Percentiles rank a stretch among this genome's conserved stretches.
Evolutionary conservation across 345 rosid species (phyloP).

Genomic region (Lumnitzera racemosa): DNA sequence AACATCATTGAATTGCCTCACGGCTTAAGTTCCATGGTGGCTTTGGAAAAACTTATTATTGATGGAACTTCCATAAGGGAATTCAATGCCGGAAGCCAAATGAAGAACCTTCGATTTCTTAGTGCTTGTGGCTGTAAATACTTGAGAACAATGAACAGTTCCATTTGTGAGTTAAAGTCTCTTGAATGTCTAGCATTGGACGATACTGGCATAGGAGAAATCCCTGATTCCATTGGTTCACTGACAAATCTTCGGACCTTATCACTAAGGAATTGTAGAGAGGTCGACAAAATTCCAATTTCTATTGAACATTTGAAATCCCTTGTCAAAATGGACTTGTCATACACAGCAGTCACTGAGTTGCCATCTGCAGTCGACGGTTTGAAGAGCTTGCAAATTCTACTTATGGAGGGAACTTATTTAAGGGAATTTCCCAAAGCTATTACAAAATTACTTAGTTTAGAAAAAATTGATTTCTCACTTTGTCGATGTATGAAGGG

Average conservation of each 20-base stretch:
- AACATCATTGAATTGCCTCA: conserved; percentile 1
- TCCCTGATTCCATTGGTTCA: neutral
- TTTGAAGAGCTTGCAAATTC: neutral
- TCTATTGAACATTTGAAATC: neutral
- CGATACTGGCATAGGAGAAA: neutral
- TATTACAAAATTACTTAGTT: neutral
- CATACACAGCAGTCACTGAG: neutral
- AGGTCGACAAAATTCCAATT: neutral
- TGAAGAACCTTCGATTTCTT: conserved; percentile 1
- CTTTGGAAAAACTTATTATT: conserved; percentile 5
- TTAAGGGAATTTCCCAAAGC: accelerated
- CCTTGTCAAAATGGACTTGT: neutral
- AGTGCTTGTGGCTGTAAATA: conserved; percentile 4
- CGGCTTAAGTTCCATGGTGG: neutral
- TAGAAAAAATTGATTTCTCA: neutral
- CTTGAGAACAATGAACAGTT: neutral
- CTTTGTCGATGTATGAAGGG: neutral
- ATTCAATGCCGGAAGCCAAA: neutral
- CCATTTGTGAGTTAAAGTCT: no score
- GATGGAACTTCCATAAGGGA: conserved; percentile 2
- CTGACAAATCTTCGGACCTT: neutral
- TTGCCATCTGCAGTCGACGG: accelerated
- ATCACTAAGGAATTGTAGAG: neutral
- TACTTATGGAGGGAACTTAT: neutral
- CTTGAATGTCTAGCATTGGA: no score